Evolutionary conservation across 768 basidiomycete species (phyloP), one percentile per base, ranked within the genome.

Genomic region (Coprinellus aureogranulatus): DNA sequence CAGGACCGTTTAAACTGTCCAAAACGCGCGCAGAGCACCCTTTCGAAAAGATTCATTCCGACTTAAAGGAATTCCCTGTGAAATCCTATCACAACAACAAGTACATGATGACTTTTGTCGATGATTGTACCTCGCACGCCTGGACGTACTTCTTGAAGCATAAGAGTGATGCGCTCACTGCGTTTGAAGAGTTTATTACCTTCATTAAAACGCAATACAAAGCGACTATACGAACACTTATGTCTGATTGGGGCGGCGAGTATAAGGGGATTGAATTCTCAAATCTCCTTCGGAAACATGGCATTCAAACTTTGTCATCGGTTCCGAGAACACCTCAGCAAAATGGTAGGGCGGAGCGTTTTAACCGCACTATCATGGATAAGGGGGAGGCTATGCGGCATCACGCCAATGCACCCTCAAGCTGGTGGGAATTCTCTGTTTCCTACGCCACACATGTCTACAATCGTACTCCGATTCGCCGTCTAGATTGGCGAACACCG

Each of bases 381-480:
- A 61, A 61, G 42, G 34, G 39, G 3, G 47, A 61, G 10, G 26
- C 57, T 11, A 59, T 61, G 27, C 27, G 45, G 2, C 52, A 44
- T 51, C 8, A 54, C n/a, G 58, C 57, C n/a, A 46, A 30, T 34
- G 11, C 47, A 23, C 61, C 61, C 16, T 31, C 54, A 4, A 23
- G 28, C 34, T 60, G 53, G 51, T 58, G 52, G 57, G 51, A 58
- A 14, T 58, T 46, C 51, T 58, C 66, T 0, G 45, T 69, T 2
- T 3, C 9, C 0, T 62, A 75, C 47, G 65, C 68, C 0, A 59
- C 42, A 11, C 72, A 75, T 49, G 18, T 76, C 0, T 58, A 63
- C 11, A 77, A 75, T 52, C 54, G 60, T 30, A 47, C 68, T 58
- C 40, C 69, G 62, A 70, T 62, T 16, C 28, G 41, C 18, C 47